phyloP scores from a whole-genome alignment of 2,329 filamentous ascomycete species.

The Cryphonectria radicalis region DNA sequence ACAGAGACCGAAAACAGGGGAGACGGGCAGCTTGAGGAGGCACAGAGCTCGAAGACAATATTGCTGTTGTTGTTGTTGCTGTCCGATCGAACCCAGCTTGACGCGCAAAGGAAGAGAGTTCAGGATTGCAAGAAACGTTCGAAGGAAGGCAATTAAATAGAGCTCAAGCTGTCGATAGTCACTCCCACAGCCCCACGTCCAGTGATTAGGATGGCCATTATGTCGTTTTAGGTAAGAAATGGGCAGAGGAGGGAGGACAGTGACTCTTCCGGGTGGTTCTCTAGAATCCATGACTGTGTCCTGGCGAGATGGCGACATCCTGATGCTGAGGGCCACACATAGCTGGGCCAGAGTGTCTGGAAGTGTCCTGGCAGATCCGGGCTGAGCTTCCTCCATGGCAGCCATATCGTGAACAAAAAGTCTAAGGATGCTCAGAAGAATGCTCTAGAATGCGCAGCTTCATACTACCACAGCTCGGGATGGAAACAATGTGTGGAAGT shows the following conservation, averaged over 20 bases:
- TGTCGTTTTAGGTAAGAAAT: neutral
- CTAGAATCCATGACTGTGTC: neutral
- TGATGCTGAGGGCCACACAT: neutral
- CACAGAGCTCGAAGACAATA: neutral
- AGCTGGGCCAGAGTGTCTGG: neutral
- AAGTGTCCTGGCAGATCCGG: neutral
- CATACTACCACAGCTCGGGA: neutral
- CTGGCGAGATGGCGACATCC: neutral
- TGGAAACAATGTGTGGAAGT: neutral
- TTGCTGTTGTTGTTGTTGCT: too few relatives aligned
- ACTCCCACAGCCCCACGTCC: neutral
- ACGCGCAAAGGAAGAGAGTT: neutral
- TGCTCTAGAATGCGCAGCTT: neutral
- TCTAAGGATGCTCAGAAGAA: neutral
- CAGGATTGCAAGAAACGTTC: neutral
- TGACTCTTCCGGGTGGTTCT: neutral
- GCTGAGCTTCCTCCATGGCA: neutral
- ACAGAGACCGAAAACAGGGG: neutral
- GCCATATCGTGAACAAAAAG: too few relatives aligned
- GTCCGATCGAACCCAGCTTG: neutral
- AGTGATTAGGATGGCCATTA: neutral
- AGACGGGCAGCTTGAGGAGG: neutral
- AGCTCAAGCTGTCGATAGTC: neutral
- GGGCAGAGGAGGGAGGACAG: neutral
- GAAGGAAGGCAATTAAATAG: neutral